A percentile compares a stretch with the other conserved stretches of the same genome.
Conservation (phyloP, 371 early-diverging fungal genomes). For the Apophysomyces elegans region DNA sequence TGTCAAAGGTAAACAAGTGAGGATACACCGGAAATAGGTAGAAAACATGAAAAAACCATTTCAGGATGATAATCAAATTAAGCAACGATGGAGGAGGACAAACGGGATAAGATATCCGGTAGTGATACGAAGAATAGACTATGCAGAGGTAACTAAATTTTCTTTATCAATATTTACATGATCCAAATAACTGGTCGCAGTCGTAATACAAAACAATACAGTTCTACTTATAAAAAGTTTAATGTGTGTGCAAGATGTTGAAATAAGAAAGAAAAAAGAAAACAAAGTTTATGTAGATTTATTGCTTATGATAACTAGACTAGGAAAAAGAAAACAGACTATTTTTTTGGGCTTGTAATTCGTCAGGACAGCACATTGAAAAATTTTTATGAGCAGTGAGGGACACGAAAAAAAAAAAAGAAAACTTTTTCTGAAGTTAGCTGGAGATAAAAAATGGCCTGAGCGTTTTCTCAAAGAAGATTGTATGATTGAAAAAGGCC, state of each 20-base stretch:
- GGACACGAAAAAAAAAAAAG: neutral
- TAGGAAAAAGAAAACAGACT: neutral
- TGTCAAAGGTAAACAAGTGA: no score
- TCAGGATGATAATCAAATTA: neutral
- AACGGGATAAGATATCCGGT: neutral
- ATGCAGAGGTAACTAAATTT: neutral
- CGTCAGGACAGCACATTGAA: neutral
- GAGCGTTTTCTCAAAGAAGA: neutral
- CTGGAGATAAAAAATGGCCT: neutral
- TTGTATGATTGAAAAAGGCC: neutral
- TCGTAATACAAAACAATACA: neutral
- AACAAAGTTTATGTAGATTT: neutral
- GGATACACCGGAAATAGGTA: neutral
- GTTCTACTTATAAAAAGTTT: neutral
- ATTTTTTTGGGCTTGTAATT: neutral
- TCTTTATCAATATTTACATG: slow-evolving; percentile 1
- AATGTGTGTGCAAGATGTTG: neutral
- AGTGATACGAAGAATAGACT: slow-evolving; percentile 1
- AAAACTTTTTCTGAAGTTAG: neutral
- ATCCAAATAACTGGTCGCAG: neutral
- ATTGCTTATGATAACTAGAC: neutral
- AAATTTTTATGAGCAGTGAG: neutral
- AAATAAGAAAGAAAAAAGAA: neutral
- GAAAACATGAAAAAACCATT: neutral
- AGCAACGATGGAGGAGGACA: neutral